phyloP scores from a whole-genome alignment of 345 rosid genomes.

The Eutrema yunnanense region DNA sequence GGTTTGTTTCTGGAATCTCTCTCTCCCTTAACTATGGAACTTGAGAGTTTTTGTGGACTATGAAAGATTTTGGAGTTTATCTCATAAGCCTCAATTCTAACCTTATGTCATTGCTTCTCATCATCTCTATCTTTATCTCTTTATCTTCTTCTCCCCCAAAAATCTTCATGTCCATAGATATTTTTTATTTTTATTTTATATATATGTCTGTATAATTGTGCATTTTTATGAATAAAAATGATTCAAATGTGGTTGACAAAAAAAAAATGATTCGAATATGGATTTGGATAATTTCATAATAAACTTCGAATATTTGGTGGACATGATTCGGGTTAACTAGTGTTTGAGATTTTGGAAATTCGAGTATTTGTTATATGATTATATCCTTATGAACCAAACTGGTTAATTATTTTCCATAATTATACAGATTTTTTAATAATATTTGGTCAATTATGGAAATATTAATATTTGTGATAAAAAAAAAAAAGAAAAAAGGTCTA shows the following conservation, averaged over 20 bases:
- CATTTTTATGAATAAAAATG: not conserved
- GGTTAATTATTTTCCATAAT: not conserved
- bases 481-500: not conserved
- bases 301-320: slow-evolving; percentile 8
- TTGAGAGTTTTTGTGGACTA: slow-evolving; percentile 11
- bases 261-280: not conserved
- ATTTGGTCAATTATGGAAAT: slow-evolving; percentile 16
- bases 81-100: slow-evolving; percentile 10
- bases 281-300: not conserved
- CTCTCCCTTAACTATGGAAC: slow-evolving; percentile 7
- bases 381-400: not conserved
- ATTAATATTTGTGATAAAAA: not conserved
- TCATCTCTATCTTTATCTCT: slow-evolving; percentile 29
- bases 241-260: not conserved
- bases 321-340: not conserved
- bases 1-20: not conserved
- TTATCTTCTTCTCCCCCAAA: slow-evolving; percentile 15
- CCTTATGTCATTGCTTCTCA: slow-evolving; percentile 15
- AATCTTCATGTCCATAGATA: slow-evolving; percentile 6
- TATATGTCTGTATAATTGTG: not conserved
- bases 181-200: not conserved
- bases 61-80: slow-evolving; percentile 12
- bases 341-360: not conserved
- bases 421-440: not conserved
- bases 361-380: not conserved